Base-by-base conservation (phyloP, 1,139 yeast genomes). In the Hemisphaericaspora subhashii region DNA sequence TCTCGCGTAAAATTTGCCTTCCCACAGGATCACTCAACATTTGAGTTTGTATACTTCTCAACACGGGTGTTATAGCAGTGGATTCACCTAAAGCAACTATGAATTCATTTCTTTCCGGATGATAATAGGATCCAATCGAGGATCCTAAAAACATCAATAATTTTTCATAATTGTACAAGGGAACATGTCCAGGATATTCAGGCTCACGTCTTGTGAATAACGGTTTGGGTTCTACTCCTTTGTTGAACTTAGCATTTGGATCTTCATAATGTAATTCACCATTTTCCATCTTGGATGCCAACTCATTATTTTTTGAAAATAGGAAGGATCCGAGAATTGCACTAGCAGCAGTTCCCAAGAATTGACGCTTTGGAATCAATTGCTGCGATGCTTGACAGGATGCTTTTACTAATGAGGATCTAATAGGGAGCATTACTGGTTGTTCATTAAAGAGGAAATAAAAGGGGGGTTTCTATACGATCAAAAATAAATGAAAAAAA, bases 71-170 rank as follows among this genome's bases (percentile, higher is more conserved):
- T 34, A 86, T 69, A 3, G 96, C 96, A 0, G 96, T 85, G 13
- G 92, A 81, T 58, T 92, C 99, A 1, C 98, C 98, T 44, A 92
- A 75, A 17, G 92, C 95, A n/a, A 94, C 97, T 44, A 92, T 86
- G 51, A 81, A 74, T 52, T 84, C 88, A 42, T 83, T 82, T 36
- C 85, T 59, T 52, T 83, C 88, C 1, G 98, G 98, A 55, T 89
- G 94, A 42, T 81, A 68, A 49, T 76, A 82, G 0, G 97, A 85
- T 13, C 92, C 94, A n/a, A 86, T 55, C 1, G 95, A 89, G 5
- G 95, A 84, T 1, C 92, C 85, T 0, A 74, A 62, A 45, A 86
- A 78, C 65, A 92, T 66, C 33, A 85, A 58, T 1, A 72, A 47
- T 48, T 85, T 77, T 56, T 92, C 98, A 40, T 74, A 62, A 1